Percentiles rank a stretch among this genome's conserved stretches.
These are phyloP conservation scores for Fusarium xyrophilum DNA, from an alignment of 2,329 filamentous ascomycete species.

Conservation along the genomic window DNA sequence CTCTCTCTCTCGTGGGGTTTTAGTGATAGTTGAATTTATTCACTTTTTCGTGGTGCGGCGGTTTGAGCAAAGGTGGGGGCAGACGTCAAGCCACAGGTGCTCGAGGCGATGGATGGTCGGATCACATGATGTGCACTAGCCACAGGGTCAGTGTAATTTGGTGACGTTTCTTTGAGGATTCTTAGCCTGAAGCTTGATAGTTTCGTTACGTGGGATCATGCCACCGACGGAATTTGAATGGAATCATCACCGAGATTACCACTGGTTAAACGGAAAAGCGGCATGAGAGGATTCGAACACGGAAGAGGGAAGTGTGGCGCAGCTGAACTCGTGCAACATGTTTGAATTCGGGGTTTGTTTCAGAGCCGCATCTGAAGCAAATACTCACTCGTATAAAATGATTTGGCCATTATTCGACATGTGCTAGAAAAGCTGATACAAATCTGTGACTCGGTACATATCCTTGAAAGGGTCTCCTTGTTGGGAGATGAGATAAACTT, in stretches of 20 bases:
- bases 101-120: background rate
- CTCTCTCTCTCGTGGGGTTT: conserved; percentile 53
- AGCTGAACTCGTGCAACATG: conserved; percentile 9
- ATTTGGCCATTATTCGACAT: background rate
- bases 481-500: conserved; percentile 11
- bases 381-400: background rate
- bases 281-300: conserved; percentile 15
- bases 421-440: conserved; percentile 1
- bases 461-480: conserved; percentile 1
- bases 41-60: conserved; percentile 52
- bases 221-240: background rate
- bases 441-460: conserved; percentile 11
- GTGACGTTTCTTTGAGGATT: conserved; percentile 2
- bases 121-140: conserved; percentile 43
- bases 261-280: conserved; percentile 31
- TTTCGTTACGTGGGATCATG: conserved; percentile 11
- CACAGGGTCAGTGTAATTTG: conserved; percentile 24
- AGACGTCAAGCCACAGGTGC: conserved; percentile 41
- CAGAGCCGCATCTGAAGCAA: background rate
- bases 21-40: conserved; percentile 48
- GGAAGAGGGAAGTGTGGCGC: conserved; percentile 28
- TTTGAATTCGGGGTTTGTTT: background rate
- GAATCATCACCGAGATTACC: background rate
- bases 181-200: background rate
- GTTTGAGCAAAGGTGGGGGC: conserved; percentile 47